Percentiles rank a stretch among this genome's conserved stretches.
Conservation (phyloP, 768 basidiomycete genomes). For the Rickenella mellea region DNA sequence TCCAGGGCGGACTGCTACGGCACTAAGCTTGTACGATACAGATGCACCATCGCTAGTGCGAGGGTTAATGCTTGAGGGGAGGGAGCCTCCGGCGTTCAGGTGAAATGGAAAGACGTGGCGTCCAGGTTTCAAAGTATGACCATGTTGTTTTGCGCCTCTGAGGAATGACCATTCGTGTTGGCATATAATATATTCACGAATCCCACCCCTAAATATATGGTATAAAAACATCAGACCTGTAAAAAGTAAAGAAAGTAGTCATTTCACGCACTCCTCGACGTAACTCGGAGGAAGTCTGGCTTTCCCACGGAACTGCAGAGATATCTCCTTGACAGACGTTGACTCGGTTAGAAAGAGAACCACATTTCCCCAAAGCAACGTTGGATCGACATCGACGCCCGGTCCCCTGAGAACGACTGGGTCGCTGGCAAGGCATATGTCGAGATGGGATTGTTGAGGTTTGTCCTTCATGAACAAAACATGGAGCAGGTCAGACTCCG, state of each 20-base stretch:
- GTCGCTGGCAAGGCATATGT: conserved; percentile 68
- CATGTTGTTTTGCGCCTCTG: conserved; percentile 66
- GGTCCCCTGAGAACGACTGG: conserved; percentile 66
- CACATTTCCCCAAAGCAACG: conserved; percentile 72
- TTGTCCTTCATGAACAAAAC: conserved; percentile 19
- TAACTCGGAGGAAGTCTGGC: conserved; percentile 54
- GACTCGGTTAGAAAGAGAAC: conserved; percentile 72
- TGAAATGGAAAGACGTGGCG: conserved; percentile 90
- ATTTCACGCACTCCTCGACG: conserved; percentile 46
- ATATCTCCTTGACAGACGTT: conserved; percentile 78
- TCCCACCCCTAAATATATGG: conserved; percentile 20
- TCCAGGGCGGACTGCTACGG: conserved; percentile 70
- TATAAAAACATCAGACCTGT: conserved; percentile 2
- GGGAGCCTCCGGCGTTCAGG: conserved; percentile 72
- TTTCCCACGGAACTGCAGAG: conserved; percentile 78
- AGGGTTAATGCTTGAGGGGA: conserved; percentile 71
- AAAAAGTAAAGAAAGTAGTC: conserved; percentile 9
- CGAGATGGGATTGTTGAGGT: conserved; percentile 44
- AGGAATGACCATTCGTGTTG: conserved; percentile 91
- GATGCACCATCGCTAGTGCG: conserved; percentile 46
- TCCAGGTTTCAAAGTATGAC: conserved; percentile 92
- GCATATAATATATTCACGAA: conserved; percentile 54
- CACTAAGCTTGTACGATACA: conserved; percentile 85
- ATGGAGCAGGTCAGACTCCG: too few relatives aligned
- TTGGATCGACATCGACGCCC: conserved; percentile 77